Base-by-base conservation (phyloP, 1,284 basidiomycete genomes). In the Farysia itapuensis region DNA sequence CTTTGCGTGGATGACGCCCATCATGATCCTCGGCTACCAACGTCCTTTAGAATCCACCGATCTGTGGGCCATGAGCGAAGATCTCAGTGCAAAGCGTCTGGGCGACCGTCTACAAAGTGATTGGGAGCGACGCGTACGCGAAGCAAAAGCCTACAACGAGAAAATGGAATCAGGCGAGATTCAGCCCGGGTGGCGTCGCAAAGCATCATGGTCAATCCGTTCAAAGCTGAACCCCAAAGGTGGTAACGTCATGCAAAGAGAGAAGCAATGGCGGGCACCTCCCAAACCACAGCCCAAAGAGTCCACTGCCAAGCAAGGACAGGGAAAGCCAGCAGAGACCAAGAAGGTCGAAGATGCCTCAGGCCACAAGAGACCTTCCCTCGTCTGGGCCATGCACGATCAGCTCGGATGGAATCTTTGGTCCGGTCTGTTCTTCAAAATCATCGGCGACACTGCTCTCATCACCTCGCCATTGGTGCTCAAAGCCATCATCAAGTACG, bases 381-480 rank as follows among this genome's bases (percentile, higher is more conserved):
- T 95, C 16, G 79, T 83, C 0, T 80, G 81, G 78, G 85, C 90
- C 0, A 81, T 94, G 72, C 88, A 87, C 65, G 90, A 93, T 70
- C 86, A 85, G 43, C 83, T 94, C 58, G 84, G 84, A 23, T 85
- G 83, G 81, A 86, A 84, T 80, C 89, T 93, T 74, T 93, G 90
- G 90, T 80, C 82, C 3, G 86, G 82, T 42, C 89, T 88, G 5
- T 8, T 86, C 8, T 78, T 91, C 75, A 93, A 75, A 54, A 39
- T 72, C 15, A 9, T 75, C 14, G 72, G 63, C 7, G 74, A 76
- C 42, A 45, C 60, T 14, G 48, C 63, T 14, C 68, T 73, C 41
- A 60, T 76, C 35, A 61, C 61, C 12, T 66, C 68, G 13, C 67
- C 74, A 5, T 61, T 76, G 28, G 52, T 76, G 11, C 53, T 75